A percentile compares a stretch with the other conserved stretches of the same genome.
These are phyloP conservation scores for Phaeosphaeriaceae sp. DNA, from an alignment of 2,329 filamentous ascomycete genomes.

Conservation along the genomic window DNA sequence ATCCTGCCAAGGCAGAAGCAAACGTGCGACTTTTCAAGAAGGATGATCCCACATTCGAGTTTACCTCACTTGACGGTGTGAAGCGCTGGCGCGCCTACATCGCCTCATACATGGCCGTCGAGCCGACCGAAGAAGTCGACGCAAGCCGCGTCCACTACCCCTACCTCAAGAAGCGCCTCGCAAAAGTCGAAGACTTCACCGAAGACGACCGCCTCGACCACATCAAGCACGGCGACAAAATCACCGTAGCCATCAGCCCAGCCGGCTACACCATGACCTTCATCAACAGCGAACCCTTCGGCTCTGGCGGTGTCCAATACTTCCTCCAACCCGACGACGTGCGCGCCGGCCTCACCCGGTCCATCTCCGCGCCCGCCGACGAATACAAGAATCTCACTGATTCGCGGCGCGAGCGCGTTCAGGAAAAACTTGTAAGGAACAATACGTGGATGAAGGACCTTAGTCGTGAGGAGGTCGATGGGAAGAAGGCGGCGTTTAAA, in stretches of 20 bases:
- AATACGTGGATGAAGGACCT: conserved; percentile 56
- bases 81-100: conserved; percentile 93
- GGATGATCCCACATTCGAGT: conserved; percentile 80
- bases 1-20: conserved; percentile 72
- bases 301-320: conserved; percentile 46
- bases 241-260: conserved; percentile 54
- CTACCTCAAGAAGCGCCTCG: conserved; percentile 50
- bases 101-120: conserved; percentile 85
- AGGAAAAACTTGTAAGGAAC: conserved; percentile 53
- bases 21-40: conserved; percentile 84
- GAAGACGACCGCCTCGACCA: conserved; percentile 39
- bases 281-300: conserved; percentile 46
- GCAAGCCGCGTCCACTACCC: conserved; percentile 44
- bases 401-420: conserved; percentile 44
- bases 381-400: conserved; percentile 38
- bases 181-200: conserved; percentile 42
- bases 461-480: conserved; percentile 55
- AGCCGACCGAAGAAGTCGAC: conserved; percentile 69
- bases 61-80: conserved; percentile 68
- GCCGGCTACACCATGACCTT: conserved; percentile 53
- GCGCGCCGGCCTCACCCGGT: conserved; percentile 44
- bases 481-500: conserved; percentile 48
- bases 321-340: conserved; percentile 48
- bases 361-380: conserved; percentile 40
- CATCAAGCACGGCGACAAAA: conserved; percentile 49